Percentiles rank a stretch among this genome's conserved stretches.
Conservation (phyloP, 768 basidiomycete genomes). For the Mycena leptocephala region DNA sequence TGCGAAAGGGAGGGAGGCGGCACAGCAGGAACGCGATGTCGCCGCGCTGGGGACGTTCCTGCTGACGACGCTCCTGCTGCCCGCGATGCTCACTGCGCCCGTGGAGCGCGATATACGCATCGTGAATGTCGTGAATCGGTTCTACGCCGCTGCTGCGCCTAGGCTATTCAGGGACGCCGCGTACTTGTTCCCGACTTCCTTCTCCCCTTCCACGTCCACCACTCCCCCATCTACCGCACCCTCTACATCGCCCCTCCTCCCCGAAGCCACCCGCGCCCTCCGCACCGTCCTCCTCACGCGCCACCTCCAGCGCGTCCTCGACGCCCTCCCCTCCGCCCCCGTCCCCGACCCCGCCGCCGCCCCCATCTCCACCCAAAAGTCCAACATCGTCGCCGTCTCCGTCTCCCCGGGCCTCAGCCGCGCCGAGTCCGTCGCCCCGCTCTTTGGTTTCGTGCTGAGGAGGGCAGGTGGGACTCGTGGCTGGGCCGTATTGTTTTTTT, state of each 20-base stretch:
- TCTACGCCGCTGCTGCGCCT: slow-evolving; percentile 85
- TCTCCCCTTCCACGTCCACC: too few relatives aligned
- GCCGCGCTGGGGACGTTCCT: slow-evolving; percentile 79
- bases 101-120: slow-evolving; percentile 94
- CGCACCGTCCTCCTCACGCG: slow-evolving; percentile 76
- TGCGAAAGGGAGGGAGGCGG: background rate
- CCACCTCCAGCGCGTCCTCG: slow-evolving; percentile 89
- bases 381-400: slow-evolving; percentile 82
- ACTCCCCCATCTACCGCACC: too few relatives aligned
- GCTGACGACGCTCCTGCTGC: slow-evolving; percentile 84
- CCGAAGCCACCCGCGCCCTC: slow-evolving; percentile 78
- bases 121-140: slow-evolving; percentile 89
- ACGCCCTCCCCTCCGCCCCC: slow-evolving; percentile 78
- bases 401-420: slow-evolving; percentile 87
- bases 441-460: slow-evolving; percentile 49
- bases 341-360: slow-evolving; percentile 44
- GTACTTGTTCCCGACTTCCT: slow-evolving; percentile 39
- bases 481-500: background rate
- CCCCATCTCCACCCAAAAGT: slow-evolving; percentile 64
- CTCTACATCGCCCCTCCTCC: slow-evolving; percentile 61
- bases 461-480: background rate
- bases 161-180: background rate
- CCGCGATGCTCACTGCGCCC: slow-evolving; percentile 85
- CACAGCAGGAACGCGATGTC: slow-evolving; percentile 35
- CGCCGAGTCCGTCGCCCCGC: slow-evolving; percentile 74